Base-by-base conservation (phyloP, 768 basidiomycete species). In the Agaricus subrufescens region DNA sequence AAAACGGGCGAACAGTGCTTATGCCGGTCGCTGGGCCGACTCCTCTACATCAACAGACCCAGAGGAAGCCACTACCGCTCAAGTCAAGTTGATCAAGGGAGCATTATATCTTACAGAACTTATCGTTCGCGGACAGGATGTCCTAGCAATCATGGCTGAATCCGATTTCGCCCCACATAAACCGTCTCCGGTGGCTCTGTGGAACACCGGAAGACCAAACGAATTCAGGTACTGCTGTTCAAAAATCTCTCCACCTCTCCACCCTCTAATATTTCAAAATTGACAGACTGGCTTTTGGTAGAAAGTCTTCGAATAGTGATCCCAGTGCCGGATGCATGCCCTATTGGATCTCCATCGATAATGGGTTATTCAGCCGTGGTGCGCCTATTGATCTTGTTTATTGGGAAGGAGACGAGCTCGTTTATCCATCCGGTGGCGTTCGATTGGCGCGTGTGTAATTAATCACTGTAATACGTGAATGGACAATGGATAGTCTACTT, bases 371-470 rank as follows among this genome's bases (percentile, higher is more conserved):
- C 27, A 65, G 65, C 31, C 68, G 65, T 1, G 71, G 69, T 7
- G 70, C 70, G 11, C 71, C 71, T 4, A 52, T 72, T 4, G 73
- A 73, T 50, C 62, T 75, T 31, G 30, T 75, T 6, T 71, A 68
- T 55, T 73, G 72, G 71, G 67, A 67, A 25, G 65, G 60, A 26
- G 66, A 64, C n/a, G 58, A 60, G 29, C 52, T 74, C 47, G 61
- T 68, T 3, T 74, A 73, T 56, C 73, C 73, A 14, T 73, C 73
- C 9, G 67, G 67, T 40, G 69, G 70, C 19, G 64, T 69, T n/a
- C 60, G 51, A 37, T 64, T 71, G 29, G 54, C 48, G 25, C 53
- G 46, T 38, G 46, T 31, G 25, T 55, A 48, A 40, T 40, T 11
- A 10, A 15, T 47, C 8, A 4, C 27, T 27, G 27, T 29, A 34